phyloP scores from a whole-genome alignment of 495 filamentous ascomycete genomes.

The Neurospora cerealis region DNA sequence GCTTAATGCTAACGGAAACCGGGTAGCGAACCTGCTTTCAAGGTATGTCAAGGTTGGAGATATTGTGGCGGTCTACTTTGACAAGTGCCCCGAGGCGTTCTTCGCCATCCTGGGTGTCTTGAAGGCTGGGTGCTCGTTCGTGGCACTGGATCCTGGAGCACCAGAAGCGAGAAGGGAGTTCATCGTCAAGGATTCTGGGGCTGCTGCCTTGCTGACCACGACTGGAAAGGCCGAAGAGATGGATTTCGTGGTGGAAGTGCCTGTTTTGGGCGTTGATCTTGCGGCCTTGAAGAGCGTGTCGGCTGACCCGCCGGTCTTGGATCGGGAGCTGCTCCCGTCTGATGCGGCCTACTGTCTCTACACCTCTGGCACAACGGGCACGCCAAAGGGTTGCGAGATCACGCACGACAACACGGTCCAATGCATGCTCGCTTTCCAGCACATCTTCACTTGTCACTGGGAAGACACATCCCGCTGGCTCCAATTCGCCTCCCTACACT shows the following conservation, averaged over 20 bases:
- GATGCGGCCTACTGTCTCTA: conserved; percentile 65
- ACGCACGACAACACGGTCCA: conserved; percentile 68
- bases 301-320: conserved; percentile 10
- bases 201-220: conserved; percentile 40
- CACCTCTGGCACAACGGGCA: conserved; percentile 75
- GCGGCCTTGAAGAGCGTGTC: conserved; percentile 15
- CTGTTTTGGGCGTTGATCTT: conserved; percentile 32
- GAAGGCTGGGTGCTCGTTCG: conserved; percentile 73
- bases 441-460: conserved; percentile 62
- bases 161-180: conserved; percentile 53
- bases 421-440: conserved; percentile 62
- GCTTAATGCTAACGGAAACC: conserved; percentile 50
- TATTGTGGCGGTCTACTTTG: conserved; percentile 68
- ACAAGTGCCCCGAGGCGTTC: conserved; percentile 70
- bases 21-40: conserved; percentile 45
- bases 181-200: conserved; percentile 53
- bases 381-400: conserved; percentile 67
- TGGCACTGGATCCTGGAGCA: conserved; percentile 60
- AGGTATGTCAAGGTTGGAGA: conserved; percentile 30
- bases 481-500: conserved; percentile 83
- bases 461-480: conserved; percentile 60
- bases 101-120: conserved; percentile 71
- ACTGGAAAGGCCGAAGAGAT: conserved; percentile 19
- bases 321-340: conserved; percentile 23
- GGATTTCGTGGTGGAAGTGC: conserved; percentile 15